A percentile compares a stretch with the other conserved stretches of the same genome.
phyloP scores from a whole-genome alignment of 805 yeast species.

The Yamadazyma nakazawae region DNA sequence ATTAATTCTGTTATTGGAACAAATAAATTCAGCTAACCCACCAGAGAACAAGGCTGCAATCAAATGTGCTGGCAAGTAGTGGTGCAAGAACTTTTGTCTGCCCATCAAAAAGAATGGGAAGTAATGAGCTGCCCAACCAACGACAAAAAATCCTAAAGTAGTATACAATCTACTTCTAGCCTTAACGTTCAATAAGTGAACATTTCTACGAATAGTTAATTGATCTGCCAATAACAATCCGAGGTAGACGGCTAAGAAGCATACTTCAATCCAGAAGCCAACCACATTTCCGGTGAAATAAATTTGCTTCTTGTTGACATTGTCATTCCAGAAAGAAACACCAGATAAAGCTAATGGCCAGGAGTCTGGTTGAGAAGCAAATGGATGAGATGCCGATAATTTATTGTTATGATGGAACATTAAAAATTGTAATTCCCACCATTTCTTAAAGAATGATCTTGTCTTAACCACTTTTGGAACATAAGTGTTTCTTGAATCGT shows the following conservation, averaged over 20 bases:
- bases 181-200: slow-evolving; percentile 50
- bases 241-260: slow-evolving; percentile 57
- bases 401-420: slow-evolving; percentile 95
- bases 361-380: slow-evolving; percentile 83
- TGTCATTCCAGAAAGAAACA: slow-evolving; percentile 93
- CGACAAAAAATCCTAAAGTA: slow-evolving; percentile 76
- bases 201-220: slow-evolving; percentile 69
- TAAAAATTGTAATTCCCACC: slow-evolving; percentile 80
- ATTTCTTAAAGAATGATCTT: slow-evolving; percentile 77
- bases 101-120: slow-evolving; percentile 89
- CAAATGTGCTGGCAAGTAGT: slow-evolving; percentile 92
- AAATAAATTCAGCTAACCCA: slow-evolving; percentile 72
- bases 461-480: slow-evolving; percentile 60
- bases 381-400: slow-evolving; percentile 86
- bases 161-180: slow-evolving; percentile 73
- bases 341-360: slow-evolving; percentile 93
- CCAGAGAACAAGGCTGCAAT: slow-evolving; percentile 82
- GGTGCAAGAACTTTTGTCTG: slow-evolving; percentile 91
- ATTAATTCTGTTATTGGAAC: slow-evolving; percentile 47
- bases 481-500: slow-evolving; percentile 60
- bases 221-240: slow-evolving; percentile 73
- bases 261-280: slow-evolving; percentile 85
- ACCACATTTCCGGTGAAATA: slow-evolving; percentile 86
- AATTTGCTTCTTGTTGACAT: slow-evolving; percentile 64
- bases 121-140: slow-evolving; percentile 88